Base-by-base conservation (phyloP, 2,329 filamentous ascomycete species). In the Davidsoniella eucalypti region DNA sequence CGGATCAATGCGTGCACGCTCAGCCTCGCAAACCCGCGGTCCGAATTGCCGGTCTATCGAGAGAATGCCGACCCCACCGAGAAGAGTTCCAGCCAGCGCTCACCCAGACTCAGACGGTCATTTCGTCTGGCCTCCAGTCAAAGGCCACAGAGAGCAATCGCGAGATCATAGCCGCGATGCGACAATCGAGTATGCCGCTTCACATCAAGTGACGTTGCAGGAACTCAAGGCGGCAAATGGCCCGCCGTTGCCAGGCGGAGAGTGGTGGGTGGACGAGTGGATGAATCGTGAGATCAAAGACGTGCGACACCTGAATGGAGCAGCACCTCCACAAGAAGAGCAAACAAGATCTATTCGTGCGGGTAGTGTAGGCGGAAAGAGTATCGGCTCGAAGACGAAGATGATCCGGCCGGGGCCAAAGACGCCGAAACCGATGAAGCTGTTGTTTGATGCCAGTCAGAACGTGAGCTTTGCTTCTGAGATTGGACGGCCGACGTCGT, bases 1-100 rank as follows among this genome's bases (percentile, higher is more conserved):
- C 26, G 41, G 33, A n/a, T 38, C 29, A 21, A 48, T 48, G 46
- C 33, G 47, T 37, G 41, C 26, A 2, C 41, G 41, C 26, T 49
- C 47, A 10, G 41, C 47, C 2, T 49, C 29, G 4, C 33, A 49
- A 21, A 49, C 47, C 9, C 26, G 47, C 5, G 47, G 26, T 4
- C 29, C 18, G 9, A 43, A 9, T 12, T 9, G 29, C 5, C 47
- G 26, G 47, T 29, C 29, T 5, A 39, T 39, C 2, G 29, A 25
- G 18, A 21, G 47, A 6, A 10, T 44, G 2, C 18, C 38, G 5
- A 10, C 41, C 4, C 41, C 41, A 16, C 47, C 29, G n/a, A 9
- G n/a, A 10, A 23, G 23, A 6, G 9, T 44, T 10, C 33, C 33
- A 5, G 48, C 48, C 1, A 40, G 12, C 12, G 48, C 29, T 2